Percentiles rank a stretch among this genome's conserved stretches.
phyloP scores from a whole-genome alignment of 371 early-diverging fungal genomes.

The Apophysomyces variabilis region DNA sequence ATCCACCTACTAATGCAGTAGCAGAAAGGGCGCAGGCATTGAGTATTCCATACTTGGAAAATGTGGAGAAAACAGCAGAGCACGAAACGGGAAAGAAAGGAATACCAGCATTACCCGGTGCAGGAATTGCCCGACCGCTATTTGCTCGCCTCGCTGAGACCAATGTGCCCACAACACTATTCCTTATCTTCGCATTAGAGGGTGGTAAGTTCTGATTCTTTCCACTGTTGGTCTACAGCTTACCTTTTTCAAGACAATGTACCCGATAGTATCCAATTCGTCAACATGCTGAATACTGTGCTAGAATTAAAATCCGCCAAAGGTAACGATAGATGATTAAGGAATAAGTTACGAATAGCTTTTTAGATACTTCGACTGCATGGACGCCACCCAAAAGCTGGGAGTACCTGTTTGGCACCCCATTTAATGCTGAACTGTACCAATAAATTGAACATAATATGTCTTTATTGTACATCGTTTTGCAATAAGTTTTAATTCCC shows the following conservation, averaged over 20 bases:
- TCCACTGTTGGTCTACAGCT: not conserved
- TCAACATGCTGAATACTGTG: conserved; percentile 60
- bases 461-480: not conserved
- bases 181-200: conserved; percentile 74
- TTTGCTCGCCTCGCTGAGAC: conserved; percentile 39
- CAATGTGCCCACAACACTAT: conserved; percentile 45
- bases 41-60: conserved; percentile 44
- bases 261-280: conserved; percentile 66
- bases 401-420: conserved; percentile 62
- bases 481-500: not conserved
- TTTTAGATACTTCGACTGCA: conserved; percentile 24
- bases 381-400: conserved; percentile 76
- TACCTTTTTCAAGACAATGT: conserved; percentile 57
- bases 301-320: conserved; percentile 35
- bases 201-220: conserved; percentile 48
- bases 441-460: conserved; percentile 25
- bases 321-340: conserved; percentile 13
- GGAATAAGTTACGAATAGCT: not conserved
- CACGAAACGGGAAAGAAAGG: conserved; percentile 12
- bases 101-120: conserved; percentile 51
- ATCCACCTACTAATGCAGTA: conserved; percentile 14
- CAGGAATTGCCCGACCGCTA: conserved; percentile 57
- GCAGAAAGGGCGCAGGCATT: conserved; percentile 20
- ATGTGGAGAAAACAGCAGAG: conserved; percentile 21
- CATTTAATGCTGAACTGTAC: conserved; percentile 45